These are phyloP conservation scores for Starmerella sirachaensis DNA, from an alignment of 805 yeast species.

Conservation along the genomic window DNA sequence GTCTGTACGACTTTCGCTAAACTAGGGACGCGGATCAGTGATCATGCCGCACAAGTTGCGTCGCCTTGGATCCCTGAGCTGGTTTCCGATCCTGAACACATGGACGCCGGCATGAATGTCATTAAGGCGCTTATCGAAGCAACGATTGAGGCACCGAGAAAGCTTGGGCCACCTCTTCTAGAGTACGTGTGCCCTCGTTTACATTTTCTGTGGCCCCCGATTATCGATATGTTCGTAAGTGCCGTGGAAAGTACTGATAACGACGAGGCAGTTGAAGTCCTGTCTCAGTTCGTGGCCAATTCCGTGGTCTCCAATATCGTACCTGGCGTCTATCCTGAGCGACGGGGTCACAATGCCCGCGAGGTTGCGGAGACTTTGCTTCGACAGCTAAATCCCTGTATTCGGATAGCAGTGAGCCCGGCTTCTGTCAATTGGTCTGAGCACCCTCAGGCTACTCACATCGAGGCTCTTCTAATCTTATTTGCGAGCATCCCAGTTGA, in stretches of 20 bases:
- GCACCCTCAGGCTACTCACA: slow-evolving; percentile 5
- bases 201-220: no score
- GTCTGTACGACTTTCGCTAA: slow-evolving; percentile 1
- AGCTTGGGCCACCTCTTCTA: no score
- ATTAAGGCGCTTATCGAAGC: slow-evolving; percentile 5
- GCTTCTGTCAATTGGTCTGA: slow-evolving; percentile 1
- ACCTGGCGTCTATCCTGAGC: neutral
- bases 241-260: no score
- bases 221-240: no score
- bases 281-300: no score
- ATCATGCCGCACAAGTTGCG: slow-evolving; percentile 6
- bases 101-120: neutral
- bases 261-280: no score
- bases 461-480: slow-evolving; percentile 5
- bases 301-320: no score
- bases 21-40: slow-evolving; percentile 1
- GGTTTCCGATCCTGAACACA: neutral
- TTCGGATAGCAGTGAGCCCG: neutral
- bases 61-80: slow-evolving; percentile 11
- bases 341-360: slow-evolving; percentile 2
- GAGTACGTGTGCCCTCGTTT: no score
- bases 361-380: slow-evolving; percentile 9
- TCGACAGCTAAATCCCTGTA: neutral
- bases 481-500: slow-evolving; percentile 9
- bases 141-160: neutral